These are phyloP conservation scores for Tolypocladium capitatum DNA, from an alignment of 2,329 filamentous ascomycete species.

Conservation along the genomic window DNA sequence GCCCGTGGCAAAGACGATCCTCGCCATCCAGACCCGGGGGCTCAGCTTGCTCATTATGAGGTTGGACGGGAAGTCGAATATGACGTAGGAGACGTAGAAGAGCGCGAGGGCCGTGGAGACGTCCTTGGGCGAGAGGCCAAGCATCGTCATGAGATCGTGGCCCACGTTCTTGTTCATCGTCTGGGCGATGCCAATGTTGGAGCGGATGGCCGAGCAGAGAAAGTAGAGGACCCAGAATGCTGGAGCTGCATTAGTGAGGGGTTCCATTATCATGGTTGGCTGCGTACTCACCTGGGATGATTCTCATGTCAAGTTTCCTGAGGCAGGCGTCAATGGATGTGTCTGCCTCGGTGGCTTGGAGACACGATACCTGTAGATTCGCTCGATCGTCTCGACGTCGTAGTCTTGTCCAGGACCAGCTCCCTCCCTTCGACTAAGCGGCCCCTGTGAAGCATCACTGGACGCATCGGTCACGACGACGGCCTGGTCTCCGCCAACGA, in stretches of 20 bases:
- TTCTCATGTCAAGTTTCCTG: slow-evolving; percentile 43
- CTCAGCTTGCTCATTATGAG: slow-evolving; percentile 76
- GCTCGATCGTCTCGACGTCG: slow-evolving; percentile 37
- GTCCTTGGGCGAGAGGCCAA: slow-evolving; percentile 59
- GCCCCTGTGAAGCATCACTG: neutral
- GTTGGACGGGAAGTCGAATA: slow-evolving; percentile 83
- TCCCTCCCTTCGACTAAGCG: neutral
- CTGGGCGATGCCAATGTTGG: slow-evolving; percentile 85
- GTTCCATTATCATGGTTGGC: too few relatives aligned
- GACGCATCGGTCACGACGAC: neutral
- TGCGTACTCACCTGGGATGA: slow-evolving; percentile 38
- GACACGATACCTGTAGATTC: slow-evolving; percentile 31
- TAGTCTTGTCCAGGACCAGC: slow-evolving; percentile 20
- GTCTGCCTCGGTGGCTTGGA: neutral
- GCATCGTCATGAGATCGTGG: slow-evolving; percentile 62
- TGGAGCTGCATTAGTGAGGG: slow-evolving; percentile 13
- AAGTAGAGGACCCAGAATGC: slow-evolving; percentile 90
- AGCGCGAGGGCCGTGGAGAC: slow-evolving; percentile 73
- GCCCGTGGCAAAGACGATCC: slow-evolving; percentile 79
- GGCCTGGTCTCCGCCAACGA: neutral
- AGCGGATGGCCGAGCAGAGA: slow-evolving; percentile 79
- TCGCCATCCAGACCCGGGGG: slow-evolving; percentile 81
- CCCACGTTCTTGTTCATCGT: slow-evolving; percentile 67
- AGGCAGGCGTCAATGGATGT: neutral
- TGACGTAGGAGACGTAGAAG: slow-evolving; percentile 85